Base-by-base conservation (phyloP, 176 grass and related monocot species). In the Triticum urartu region DNA sequence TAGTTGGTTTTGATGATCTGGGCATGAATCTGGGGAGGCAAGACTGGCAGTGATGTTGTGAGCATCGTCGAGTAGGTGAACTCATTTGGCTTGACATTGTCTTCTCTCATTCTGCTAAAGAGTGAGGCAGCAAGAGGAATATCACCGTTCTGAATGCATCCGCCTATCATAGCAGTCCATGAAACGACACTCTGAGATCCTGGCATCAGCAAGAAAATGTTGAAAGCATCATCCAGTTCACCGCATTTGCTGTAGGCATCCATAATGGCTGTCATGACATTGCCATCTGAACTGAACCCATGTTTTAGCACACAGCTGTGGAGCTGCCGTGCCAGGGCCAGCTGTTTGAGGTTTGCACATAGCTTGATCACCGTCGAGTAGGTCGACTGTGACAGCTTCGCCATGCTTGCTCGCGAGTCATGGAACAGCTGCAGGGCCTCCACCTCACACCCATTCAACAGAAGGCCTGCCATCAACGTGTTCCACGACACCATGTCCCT, bases 161-260 rank as follows among this genome's bases (percentile, higher is more conserved):
- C 94, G 36, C 70, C 79, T 43, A 97, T 92, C 79, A 97, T 92
- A 40, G 94, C 90, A 89, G 94, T 97, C 94, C 90, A 97, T 66
- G 94, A 92, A 39, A 91, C 86, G 5, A 91, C 86, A 80, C 54
- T 94, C 14, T 77, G 86, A 43, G 74, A 87, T 75, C 72, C 88
- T 78, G 33, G 34, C 67, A 91, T 83, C 35, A 34, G 39, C 18
- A 83, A 86, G 43, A 94, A 97, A 83, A 97, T 80, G 30, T 68
- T 32, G 25, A 89, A 86, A 59, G 92, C 86, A 13, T 91, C 47
- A 22, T 74, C 54, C 67, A 97, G 3, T 48, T 91, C 34, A 11
- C 75, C 63, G 21, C 86, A 92, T 88, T 97, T 97, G 72, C 69
- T 92, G 33, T 92, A 94, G 36, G 85, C 90, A 75, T 91, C 73